Evolutionary conservation across 352 stramenopile species (phyloP).

Genomic region (Globisporangium radiosum): DNA sequence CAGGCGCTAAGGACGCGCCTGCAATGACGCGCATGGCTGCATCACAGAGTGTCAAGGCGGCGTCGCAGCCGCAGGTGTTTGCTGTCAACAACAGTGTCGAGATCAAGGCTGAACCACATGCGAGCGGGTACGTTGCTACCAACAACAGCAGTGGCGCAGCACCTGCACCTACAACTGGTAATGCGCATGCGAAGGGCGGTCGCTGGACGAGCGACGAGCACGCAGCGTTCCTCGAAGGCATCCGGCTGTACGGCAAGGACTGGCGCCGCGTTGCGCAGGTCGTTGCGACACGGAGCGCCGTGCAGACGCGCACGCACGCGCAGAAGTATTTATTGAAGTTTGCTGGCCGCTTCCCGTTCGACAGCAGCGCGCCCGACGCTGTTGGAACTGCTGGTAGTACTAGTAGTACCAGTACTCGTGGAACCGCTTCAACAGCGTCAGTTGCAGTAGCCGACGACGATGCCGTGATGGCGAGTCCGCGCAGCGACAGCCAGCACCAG

Average conservation of each 20-base stretch:
- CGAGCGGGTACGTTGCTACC: background rate
- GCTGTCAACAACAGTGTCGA: slow-evolving; percentile 1
- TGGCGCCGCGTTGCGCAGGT: slow-evolving; percentile 81
- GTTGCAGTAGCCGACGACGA: background rate
- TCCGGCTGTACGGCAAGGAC: slow-evolving; percentile 84
- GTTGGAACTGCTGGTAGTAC: too few species aligned
- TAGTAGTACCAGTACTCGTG: too few species aligned
- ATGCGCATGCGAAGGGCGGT: slow-evolving; percentile 56
- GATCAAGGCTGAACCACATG: slow-evolving; percentile 10
- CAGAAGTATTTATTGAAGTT: slow-evolving; percentile 93
- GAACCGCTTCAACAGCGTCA: too few species aligned
- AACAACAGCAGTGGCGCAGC: slow-evolving; percentile 1
- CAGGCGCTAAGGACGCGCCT: slow-evolving; percentile 20
- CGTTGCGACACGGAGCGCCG: slow-evolving; percentile 75
- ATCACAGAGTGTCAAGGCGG: too few species aligned
- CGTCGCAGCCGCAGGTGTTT: slow-evolving; percentile 8
- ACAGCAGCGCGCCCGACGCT: slow-evolving; percentile 14
- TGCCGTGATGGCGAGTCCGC: slow-evolving; percentile 1
- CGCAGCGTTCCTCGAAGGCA: slow-evolving; percentile 78
- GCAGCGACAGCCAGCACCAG: background rate
- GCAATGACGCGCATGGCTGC: slow-evolving; percentile 7
- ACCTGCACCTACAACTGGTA: slow-evolving; percentile 4
- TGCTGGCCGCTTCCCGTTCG: slow-evolving; percentile 71
- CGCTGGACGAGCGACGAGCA: slow-evolving; percentile 88
- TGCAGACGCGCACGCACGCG: slow-evolving; percentile 85